Conservation (phyloP, 176 grass and related monocot genomes). For the Musa troglodytarum region DNA sequence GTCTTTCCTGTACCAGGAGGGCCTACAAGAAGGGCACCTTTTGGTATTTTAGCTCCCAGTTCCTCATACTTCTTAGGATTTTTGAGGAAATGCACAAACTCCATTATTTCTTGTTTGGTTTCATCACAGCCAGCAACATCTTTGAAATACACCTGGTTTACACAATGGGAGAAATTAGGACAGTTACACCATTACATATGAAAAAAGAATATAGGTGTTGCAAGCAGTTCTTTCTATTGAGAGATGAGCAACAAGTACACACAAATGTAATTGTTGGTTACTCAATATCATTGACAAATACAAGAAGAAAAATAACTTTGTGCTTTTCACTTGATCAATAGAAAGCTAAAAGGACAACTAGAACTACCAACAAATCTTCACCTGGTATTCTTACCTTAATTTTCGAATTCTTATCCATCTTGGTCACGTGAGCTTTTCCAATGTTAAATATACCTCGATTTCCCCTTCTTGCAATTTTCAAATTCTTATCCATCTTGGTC, state of each 20-base stretch:
- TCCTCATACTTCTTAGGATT: slow-evolving; percentile 96
- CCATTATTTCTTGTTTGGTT: slow-evolving; percentile 99
- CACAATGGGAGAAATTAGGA: neutral
- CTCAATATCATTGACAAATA: no score
- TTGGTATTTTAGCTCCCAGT: slow-evolving; percentile 89
- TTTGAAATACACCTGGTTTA: slow-evolving; percentile 72
- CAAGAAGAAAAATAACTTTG: neutral
- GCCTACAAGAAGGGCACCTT: slow-evolving; percentile 89
- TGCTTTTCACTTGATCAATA: neutral
- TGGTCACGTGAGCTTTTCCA: no score
- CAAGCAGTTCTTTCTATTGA: neutral
- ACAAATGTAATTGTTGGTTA: no score
- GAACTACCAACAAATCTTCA: neutral
- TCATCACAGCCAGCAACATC: slow-evolving; percentile 97
- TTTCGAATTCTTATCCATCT: slow-evolving; percentile 93
- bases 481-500: no score
- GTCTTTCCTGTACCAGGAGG: slow-evolving; percentile 89
- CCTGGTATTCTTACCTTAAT: slow-evolving; percentile 43
- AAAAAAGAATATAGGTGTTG: neutral
- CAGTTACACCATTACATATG: neutral
- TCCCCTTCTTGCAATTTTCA: no score
- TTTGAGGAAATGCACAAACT: slow-evolving; percentile 97
- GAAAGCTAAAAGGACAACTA: neutral
- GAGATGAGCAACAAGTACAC: neutral
- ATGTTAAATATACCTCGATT: no score